These are phyloP conservation scores for Lachnellula subtilissima DNA, from an alignment of 2,329 filamentous ascomycete species.

Conservation along the genomic window DNA sequence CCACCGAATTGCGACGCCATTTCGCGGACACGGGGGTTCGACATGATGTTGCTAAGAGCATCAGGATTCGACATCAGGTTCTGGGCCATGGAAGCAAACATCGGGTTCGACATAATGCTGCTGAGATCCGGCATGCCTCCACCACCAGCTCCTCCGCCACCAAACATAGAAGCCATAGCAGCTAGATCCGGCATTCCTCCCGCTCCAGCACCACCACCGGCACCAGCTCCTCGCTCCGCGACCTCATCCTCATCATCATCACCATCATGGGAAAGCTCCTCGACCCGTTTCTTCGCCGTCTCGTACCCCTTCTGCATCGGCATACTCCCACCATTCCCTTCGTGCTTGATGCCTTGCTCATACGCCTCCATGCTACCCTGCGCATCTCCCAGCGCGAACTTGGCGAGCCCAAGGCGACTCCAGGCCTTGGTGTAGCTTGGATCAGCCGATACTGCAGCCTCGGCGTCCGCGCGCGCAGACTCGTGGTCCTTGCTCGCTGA, in stretches of 20 bases:
- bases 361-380: constrained; percentile 94
- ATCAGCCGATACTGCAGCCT: constrained; percentile 82
- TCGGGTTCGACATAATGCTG: constrained; percentile 92
- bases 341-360: constrained; percentile 83
- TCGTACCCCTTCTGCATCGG: constrained; percentile 97
- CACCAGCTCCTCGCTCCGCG: constrained; percentile 44
- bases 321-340: constrained; percentile 90
- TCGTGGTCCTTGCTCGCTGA: constrained; percentile 79
- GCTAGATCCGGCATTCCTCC: constrained; percentile 71
- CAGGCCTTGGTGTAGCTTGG: constrained; percentile 96
- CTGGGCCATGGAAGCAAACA: constrained; percentile 97
- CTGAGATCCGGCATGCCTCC: constrained; percentile 85
- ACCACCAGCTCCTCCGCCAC: constrained; percentile 55
- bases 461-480: constrained; percentile 79
- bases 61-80: constrained; percentile 97
- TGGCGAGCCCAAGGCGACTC: constrained; percentile 86
- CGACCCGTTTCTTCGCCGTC: constrained; percentile 82
- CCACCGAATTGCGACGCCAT: constrained; percentile 77
- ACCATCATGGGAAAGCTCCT: constrained; percentile 61
- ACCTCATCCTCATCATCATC: constrained; percentile 43
- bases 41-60: constrained; percentile 88
- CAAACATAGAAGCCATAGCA: constrained; percentile 71
- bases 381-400: constrained; percentile 86
- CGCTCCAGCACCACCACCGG: constrained; percentile 43
- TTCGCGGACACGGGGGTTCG: constrained; percentile 79